Percentiles rank a stretch among this genome's conserved stretches.
Evolutionary conservation across 257 asterid species (phyloP).

Genomic region (Plectranthus barbatus): DNA sequence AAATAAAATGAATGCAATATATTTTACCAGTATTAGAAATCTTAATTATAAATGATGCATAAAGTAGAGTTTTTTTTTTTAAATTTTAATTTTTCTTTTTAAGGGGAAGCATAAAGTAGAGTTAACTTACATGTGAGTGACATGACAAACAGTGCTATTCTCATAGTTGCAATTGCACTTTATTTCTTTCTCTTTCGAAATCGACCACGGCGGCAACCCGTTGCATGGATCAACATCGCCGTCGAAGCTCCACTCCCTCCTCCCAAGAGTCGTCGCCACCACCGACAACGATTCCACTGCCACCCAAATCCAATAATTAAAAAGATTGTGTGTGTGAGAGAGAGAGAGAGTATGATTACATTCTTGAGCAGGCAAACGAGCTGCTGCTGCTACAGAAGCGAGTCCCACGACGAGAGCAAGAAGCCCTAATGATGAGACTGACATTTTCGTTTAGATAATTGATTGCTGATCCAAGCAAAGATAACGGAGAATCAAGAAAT

Average conservation of each 20-base stretch:
- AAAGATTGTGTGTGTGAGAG: too few relatives aligned
- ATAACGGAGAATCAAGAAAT: too few relatives aligned
- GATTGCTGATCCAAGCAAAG: too few relatives aligned
- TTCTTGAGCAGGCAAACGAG: conserved; percentile 31
- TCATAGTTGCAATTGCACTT: conserved; percentile 30
- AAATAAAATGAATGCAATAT: too few relatives aligned
- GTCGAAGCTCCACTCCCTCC: conserved; percentile 36
- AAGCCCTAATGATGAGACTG: too few relatives aligned
- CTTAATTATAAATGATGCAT: too few relatives aligned
- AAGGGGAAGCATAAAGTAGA: too few relatives aligned
- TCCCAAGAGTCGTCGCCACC: conserved; percentile 36
- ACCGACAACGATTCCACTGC: conserved; percentile 36
- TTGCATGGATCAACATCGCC: conserved; percentile 44
- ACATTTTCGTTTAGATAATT: too few relatives aligned
- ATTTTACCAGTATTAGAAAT: too few relatives aligned
- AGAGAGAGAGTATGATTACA: not conserved
- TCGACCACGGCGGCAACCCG: conserved; percentile 25
- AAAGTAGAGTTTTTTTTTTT: too few relatives aligned
- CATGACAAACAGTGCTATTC: conserved; percentile 39
- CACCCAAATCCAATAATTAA: not conserved
- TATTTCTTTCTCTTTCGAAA: conserved; percentile 15
- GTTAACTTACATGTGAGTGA: conserved; percentile 41
- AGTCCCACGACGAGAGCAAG: conserved; percentile 10
- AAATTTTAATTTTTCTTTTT: too few relatives aligned
- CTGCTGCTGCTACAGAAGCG: conserved; percentile 19